Conservation (phyloP, 148 eudicot species). For the Chenopodium berlandieri region DNA sequence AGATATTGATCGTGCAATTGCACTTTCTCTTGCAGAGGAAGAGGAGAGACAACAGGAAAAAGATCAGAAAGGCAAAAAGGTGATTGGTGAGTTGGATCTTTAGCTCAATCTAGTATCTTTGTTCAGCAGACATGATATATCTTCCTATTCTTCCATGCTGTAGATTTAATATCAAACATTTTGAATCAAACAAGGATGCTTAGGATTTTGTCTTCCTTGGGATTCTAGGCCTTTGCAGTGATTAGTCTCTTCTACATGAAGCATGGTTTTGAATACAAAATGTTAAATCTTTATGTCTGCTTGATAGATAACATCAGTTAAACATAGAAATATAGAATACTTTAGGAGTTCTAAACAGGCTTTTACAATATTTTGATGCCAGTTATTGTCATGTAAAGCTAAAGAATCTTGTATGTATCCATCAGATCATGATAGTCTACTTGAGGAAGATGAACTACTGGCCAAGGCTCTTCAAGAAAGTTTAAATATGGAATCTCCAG, state of each 20-base stretch:
- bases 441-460: constrained; percentile 88
- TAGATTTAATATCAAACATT: too few species aligned
- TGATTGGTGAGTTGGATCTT: constrained; percentile 50
- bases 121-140: neutral
- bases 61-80: constrained; percentile 76
- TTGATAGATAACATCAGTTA: neutral
- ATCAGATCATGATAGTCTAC: constrained; percentile 45
- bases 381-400: neutral
- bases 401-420: neutral
- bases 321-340: neutral
- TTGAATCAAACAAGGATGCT: neutral
- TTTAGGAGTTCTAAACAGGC: neutral
- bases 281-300: neutral
- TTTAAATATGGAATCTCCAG: constrained; percentile 60
- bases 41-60: constrained; percentile 32
- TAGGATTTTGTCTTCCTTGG: neutral
- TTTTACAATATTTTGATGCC: neutral
- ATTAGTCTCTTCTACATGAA: neutral
- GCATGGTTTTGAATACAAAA: neutral
- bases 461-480: constrained; percentile 94
- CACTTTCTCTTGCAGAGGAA: constrained; percentile 68
- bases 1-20: constrained; percentile 86
- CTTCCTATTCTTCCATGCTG: neutral
- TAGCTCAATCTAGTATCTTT: neutral
- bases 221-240: neutral